Base-by-base conservation (phyloP, 1,139 yeast genomes). In the Magnusiomyces clavatus region DNA sequence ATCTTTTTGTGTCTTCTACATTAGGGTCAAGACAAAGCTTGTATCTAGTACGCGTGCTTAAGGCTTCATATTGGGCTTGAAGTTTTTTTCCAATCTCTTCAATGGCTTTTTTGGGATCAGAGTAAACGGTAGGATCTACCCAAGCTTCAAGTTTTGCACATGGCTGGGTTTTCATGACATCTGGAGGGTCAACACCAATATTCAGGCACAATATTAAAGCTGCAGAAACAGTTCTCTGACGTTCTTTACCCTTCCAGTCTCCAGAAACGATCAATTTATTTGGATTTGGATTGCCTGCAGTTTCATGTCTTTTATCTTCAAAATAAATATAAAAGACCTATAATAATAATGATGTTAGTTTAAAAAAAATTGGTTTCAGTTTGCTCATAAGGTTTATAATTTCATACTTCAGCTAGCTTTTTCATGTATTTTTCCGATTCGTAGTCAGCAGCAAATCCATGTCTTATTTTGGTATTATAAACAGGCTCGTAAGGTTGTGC, bases 131-230 rank as follows among this genome's bases (percentile, higher is more conserved):
- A 0, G 97, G 97, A 65, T 92, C 96, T 35, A 92, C 81, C 90
- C 97, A 90, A 1, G 97, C 86, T 69, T 94, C 98, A 45, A 83
- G 71, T 61, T 86, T 83, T 1, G 98, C 96, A 64, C 96, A 87
- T 0, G 97, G 97, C 57, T 86, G 90, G 0, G 97, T 89, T 67
- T 89, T 88, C 69, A 87, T 81, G 39, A 90, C 82, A 68, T 94
- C 98, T 1, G 99, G 98, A 2, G 99, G 98, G 60, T 92, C 97
- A 2, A 92, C 97, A 4, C 98, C 97, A 48, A 92, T 72, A 64
- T 94, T 92, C 44, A 92, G 73, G 66, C 99, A 92, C 48, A 92
- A 71, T 50, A 92, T 90, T 34, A 92, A 73, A 13, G 96, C 97
- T 0, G 97, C 98, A 55, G 87, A 82, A n/a, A 90, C 89, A 1